These are phyloP conservation scores for Aspergillus clavatus DNA, from an alignment of 2,329 filamentous ascomycete genomes.

Conservation along the genomic window DNA sequence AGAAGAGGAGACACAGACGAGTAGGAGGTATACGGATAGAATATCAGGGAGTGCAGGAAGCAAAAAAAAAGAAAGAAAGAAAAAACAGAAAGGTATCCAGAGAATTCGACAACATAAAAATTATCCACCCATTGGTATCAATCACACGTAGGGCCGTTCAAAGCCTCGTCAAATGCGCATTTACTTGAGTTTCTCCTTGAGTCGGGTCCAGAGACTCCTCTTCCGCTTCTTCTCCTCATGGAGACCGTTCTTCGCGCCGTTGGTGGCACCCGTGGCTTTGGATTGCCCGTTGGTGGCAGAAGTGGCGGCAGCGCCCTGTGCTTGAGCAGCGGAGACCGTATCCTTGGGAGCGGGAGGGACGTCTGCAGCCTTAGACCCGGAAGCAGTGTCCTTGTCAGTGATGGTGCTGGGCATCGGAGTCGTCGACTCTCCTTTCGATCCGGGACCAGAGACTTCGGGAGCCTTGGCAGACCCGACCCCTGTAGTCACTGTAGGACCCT, in stretches of 20 bases:
- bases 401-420: not conserved
- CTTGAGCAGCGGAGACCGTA: not conserved
- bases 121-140: slow-evolving; percentile 11
- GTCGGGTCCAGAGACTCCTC: slow-evolving; percentile 54
- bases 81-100: slow-evolving; percentile 23
- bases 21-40: not conserved
- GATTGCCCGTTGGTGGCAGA: slow-evolving; percentile 4
- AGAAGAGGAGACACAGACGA: not conserved
- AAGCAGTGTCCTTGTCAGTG: slow-evolving; percentile 14
- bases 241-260: slow-evolving; percentile 23
- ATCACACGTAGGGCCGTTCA: slow-evolving; percentile 3
- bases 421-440: not conserved
- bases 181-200: slow-evolving; percentile 52
- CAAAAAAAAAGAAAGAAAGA: slow-evolving; percentile 3
- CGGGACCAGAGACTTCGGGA: slow-evolving; percentile 15
- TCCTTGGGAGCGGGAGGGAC: not conserved
- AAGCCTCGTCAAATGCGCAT: not conserved
- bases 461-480: slow-evolving; percentile 19
- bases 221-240: slow-evolving; percentile 62
- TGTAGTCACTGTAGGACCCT: slow-evolving; percentile 21
- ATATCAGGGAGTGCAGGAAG: too few relatives aligned
- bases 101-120: not conserved
- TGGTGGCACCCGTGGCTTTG: slow-evolving; percentile 9
- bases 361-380: too few relatives aligned
- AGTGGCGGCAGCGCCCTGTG: slow-evolving; percentile 12